These are phyloP conservation scores for Tuber calosporum DNA, from an alignment of 495 filamentous ascomycete species.

Conservation along the genomic window DNA sequence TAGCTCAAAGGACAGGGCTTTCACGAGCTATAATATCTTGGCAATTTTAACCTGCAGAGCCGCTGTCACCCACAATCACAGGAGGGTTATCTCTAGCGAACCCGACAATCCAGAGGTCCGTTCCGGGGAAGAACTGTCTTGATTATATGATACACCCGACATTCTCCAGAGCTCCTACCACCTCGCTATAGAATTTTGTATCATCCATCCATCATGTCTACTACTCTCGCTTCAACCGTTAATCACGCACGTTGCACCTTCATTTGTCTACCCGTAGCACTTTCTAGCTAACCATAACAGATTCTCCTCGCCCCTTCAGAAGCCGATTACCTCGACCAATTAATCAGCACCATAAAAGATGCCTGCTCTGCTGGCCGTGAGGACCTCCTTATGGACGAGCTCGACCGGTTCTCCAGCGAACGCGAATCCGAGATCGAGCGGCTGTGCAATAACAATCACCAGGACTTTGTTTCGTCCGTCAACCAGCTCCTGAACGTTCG, in stretches of 20 bases:
- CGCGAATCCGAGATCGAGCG: conserved; percentile 87
- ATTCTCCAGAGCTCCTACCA: not conserved
- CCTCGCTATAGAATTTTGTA: not conserved
- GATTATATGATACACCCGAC: not conserved
- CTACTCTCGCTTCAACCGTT: not conserved
- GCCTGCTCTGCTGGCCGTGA: conserved; percentile 69
- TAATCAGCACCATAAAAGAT: conserved; percentile 88
- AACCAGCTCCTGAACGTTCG: conserved; percentile 85
- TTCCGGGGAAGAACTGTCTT: not conserved
- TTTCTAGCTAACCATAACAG: conserved; percentile 44
- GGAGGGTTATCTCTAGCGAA: not conserved
- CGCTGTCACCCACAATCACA: not conserved
- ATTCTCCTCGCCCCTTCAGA: conserved; percentile 88
- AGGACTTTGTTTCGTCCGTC: conserved; percentile 89
- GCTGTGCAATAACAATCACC: conserved; percentile 91
- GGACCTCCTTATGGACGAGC: conserved; percentile 63
- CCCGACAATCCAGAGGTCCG: not conserved
- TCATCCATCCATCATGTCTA: not conserved
- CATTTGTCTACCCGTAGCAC: not conserved
- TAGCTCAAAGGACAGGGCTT: not conserved
- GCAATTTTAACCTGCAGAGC: not conserved
- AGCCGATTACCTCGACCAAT: conserved; percentile 85
- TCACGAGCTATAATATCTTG: not conserved
- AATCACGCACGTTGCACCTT: not conserved
- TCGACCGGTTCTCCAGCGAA: conserved; percentile 72